Evolutionary conservation across 805 yeast genomes (phyloP).

Genomic region (Komagataella mondaviorum): DNA sequence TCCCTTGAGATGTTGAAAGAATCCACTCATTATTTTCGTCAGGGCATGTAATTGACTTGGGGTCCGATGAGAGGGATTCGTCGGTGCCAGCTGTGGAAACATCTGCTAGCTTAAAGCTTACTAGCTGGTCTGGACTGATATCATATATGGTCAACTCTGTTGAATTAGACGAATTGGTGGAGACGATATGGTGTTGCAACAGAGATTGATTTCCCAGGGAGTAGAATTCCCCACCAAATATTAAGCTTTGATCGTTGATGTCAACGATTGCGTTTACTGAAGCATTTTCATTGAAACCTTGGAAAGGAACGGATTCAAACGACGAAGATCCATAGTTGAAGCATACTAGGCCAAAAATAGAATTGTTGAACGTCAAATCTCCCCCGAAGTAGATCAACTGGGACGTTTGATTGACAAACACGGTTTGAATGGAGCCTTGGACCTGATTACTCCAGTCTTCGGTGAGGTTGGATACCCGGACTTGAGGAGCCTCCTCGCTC

Average conservation of each 20-base stretch:
- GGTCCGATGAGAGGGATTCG: slow-evolving; percentile 12
- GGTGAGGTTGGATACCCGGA: neutral
- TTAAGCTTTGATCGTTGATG: slow-evolving; percentile 31
- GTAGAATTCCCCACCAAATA: slow-evolving; percentile 72
- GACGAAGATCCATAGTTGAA: slow-evolving; percentile 34
- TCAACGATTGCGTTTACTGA: slow-evolving; percentile 48
- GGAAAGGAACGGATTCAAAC: slow-evolving; percentile 39
- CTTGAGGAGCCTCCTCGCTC: neutral
- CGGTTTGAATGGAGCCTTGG: slow-evolving; percentile 27
- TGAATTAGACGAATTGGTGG: slow-evolving; percentile 19
- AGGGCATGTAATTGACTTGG: slow-evolving; percentile 45
- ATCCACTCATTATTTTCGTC: slow-evolving; percentile 37
- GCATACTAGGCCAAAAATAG: slow-evolving; percentile 43
- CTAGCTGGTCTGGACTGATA: slow-evolving; percentile 41
- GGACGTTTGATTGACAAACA: slow-evolving; percentile 31
- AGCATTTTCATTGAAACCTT: slow-evolving; percentile 58
- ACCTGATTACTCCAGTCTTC: slow-evolving; percentile 13
- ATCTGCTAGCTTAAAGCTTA: slow-evolving; percentile 43
- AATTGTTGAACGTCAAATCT: slow-evolving; percentile 35
- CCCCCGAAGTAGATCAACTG: slow-evolving; percentile 72
- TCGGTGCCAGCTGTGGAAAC: slow-evolving; percentile 34
- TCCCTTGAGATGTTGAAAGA: slow-evolving; percentile 37
- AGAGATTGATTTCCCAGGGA: slow-evolving; percentile 41
- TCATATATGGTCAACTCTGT: slow-evolving; percentile 15
- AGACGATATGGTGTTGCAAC: slow-evolving; percentile 18